Base-by-base conservation (phyloP, 441 rosid genomes). In the Breynia disticha region DNA sequence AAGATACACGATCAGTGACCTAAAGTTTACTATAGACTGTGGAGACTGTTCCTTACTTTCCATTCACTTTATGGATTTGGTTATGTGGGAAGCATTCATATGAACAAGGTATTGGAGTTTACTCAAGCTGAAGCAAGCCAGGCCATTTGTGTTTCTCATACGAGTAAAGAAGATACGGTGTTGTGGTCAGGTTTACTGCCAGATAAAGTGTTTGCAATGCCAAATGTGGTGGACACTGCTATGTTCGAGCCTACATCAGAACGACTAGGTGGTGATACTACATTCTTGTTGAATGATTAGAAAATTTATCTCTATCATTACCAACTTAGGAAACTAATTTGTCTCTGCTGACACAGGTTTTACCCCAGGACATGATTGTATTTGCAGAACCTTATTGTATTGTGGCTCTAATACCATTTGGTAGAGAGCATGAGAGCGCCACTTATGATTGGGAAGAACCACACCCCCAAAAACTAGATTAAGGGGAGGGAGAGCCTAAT, bases 201-300 rank as follows among this genome's bases (percentile, higher is more conserved):
- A 2, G 84, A 73, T 55, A 93, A 83, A 79, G 97, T 86, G 61
- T 93, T 72, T 62, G 85, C 89, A 64, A 74, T 89, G 62, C 97
- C 96, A 45, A 93, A 93, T 89, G 99, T 87, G 20, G 99, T 93
- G 67, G 97, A 93, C 72, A 84, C 96, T 28, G 95, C 97, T 55
- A 89, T 93, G 99, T 93, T 93, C 65, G 80, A 71, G 62, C 97
- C 99, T 22, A 85, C 87, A 50, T 56, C 67, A 19, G 72, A 71
- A 52, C 67, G 84, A 43, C 90, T 79, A 10, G 59, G 67, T 68
- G 67, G 71, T 46, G 68, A 76, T 60, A 1, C 5, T 28, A 28
- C 55, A 41, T 41, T 3, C n/a, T 41, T 9, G 10, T 15, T 15
- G 13, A 41, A 41, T 41, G 44, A 41, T 41, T 41, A 41, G n/a